Evolutionary conservation across 73 alveolate species (phyloP).

Genomic region (Symbiodinium natans): DNA sequence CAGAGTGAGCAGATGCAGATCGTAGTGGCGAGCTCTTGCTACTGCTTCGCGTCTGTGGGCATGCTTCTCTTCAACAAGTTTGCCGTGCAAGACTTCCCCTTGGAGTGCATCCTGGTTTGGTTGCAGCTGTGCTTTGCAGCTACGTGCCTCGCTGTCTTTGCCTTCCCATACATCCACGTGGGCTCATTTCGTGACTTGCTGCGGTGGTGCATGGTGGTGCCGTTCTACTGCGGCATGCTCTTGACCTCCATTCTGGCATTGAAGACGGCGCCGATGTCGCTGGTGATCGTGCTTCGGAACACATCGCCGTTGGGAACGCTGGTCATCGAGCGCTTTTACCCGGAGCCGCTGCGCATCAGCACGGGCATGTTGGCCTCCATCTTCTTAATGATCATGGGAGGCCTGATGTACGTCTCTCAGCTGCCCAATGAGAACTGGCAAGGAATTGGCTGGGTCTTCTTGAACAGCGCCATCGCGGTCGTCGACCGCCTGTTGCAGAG

Average conservation of each 20-base stretch:
- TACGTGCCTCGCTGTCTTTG: slow-evolving; percentile 28
- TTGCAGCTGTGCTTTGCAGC: slow-evolving; percentile 57
- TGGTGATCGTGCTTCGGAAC: slow-evolving; percentile 74
- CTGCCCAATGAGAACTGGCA: slow-evolving; percentile 52
- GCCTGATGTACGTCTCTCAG: slow-evolving; percentile 52
- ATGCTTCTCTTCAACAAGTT: slow-evolving; percentile 77
- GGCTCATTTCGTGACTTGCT: slow-evolving; percentile 2
- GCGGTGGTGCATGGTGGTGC: slow-evolving; percentile 59
- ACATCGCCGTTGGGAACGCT: slow-evolving; percentile 54
- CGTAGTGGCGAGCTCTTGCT: slow-evolving; percentile 76
- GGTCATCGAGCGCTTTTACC: slow-evolving; percentile 79
- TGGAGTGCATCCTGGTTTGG: slow-evolving; percentile 80
- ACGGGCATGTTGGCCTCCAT: slow-evolving; percentile 44
- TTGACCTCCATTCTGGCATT: slow-evolving; percentile 62
- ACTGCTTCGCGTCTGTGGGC: slow-evolving; percentile 71
- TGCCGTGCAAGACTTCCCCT: slow-evolving; percentile 62
- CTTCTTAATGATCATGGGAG: slow-evolving; percentile 33
- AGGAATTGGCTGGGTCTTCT: slow-evolving; percentile 60
- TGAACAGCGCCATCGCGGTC: slow-evolving; percentile 59
- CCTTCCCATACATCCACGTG: slow-evolving; percentile 1
- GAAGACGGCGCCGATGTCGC: slow-evolving; percentile 68
- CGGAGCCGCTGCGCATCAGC: slow-evolving; percentile 56
- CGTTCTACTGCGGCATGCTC: slow-evolving; percentile 64
- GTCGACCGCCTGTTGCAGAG: slow-evolving; percentile 35
- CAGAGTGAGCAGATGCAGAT: slow-evolving; percentile 62